Base-by-base conservation (phyloP, 2,329 filamentous ascomycete species). In the Fusarium protoensiforme region DNA sequence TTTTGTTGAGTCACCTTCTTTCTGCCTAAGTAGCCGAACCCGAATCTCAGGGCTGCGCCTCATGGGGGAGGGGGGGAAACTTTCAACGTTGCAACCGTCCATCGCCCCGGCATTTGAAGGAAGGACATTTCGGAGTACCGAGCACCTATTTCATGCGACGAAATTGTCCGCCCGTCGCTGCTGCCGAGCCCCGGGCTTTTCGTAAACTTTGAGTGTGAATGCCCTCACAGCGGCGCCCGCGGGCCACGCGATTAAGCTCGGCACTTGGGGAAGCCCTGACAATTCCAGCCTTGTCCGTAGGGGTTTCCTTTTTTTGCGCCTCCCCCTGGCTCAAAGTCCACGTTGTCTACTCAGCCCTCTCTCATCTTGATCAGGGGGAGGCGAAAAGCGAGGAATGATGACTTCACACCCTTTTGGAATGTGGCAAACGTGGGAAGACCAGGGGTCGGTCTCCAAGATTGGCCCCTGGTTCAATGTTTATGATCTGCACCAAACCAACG, bases 391-490 rank as follows among this genome's bases (percentile, higher is more conserved):
- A 35, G 31, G 29, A 38, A 57, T 57, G 54, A 57, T 72, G 75
- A 67, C 66, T 75, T 77, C 62, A 68, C 62, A 68, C 72, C 69
- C n/a, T 54, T 62, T 67, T 36, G 66, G 73, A 61, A 76, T 77
- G 75, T 76, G 75, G 73, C 75, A 74, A 77, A 75, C 64, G 65
- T 66, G 56, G 41, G 51, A 31, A 46, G 54, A 62, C 29, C 22
- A 35, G 46, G 57, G n/a, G n/a, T n/a, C n/a, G n/a, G 38, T 41
- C 54, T 53, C 22, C 22, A 14, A 20, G 41, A 22, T 16, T 20
- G 24, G 31, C 27, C 39, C 39, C 33, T 53, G 59, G 48, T 51
- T 61, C 41, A 38, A 27, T 43, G 31, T 56, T 36, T 56, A 57
- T 18, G 46, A 51, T 51, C 46, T 51, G 31, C 53, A 24, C 33